Evolutionary conservation across 345 rosid species (phyloP), one percentile per base, ranked within the genome.

Genomic region (Lumnitzera littorea): DNA sequence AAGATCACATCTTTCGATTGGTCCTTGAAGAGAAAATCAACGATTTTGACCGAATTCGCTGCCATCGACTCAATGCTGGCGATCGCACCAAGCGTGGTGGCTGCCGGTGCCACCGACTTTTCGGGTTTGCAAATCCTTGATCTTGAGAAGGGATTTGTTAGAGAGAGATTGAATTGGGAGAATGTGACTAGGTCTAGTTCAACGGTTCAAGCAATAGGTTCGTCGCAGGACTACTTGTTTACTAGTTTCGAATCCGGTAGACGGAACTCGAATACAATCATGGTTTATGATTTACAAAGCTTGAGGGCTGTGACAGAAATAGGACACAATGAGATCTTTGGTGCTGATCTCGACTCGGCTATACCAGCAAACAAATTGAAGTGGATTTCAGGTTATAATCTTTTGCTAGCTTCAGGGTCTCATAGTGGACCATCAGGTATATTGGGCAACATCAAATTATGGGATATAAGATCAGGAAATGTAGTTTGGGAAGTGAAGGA

Each of bases 1-100:
- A 86, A 88, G 67, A 91, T 91, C 69, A 86, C 96, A 0, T 80
- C 96, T 3, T 94, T 86, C n/a, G 99, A 88, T 62, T 90, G 97
- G 97, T 84, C 95, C 11, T 25, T 88, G 63, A 60, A 70, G 27
- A 81, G 74, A 58, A 94, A 86, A 67, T 76, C 89, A 2, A 91
- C 99, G 27, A 71, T 88, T 47, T 43, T 91, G 55, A 88, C 95
- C 12, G 84, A 77, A 11, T 94, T 94, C 85, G 58, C 95, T 1
- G 97, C 96, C 29, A 68, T 94, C 11, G 99, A 94, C 70, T 94
- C 99, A 1, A 72, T 90, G 25, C 48, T 84, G 1, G 91, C 85
- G 48, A 66, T 90, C 2, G 77, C 92, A 1, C 86, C 87, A 2
- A 74, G 60, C 24, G 25, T 78, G 13, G 85, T 78, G 0, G 97